Evolutionary conservation across 108 stramenopile genomes (phyloP), one percentile per base, ranked within the genome.

Genomic region (Mayamaea pseudoterrestris): DNA sequence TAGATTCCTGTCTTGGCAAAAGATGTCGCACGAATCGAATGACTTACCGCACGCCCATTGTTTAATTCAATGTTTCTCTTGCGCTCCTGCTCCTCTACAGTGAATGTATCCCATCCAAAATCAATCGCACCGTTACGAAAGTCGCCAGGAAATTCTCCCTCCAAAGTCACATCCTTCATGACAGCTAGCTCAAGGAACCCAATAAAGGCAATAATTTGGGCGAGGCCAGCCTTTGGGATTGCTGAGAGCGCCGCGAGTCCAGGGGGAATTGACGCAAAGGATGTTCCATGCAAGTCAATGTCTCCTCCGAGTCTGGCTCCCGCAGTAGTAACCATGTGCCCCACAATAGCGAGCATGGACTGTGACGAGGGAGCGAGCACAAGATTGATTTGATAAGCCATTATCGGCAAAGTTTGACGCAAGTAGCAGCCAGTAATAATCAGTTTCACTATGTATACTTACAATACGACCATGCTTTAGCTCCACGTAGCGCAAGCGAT

Each of bases 21-120:
- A n/a, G n/a, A n/a, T n/a, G n/a, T n/a, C n/a, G n/a, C n/a, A n/a
- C n/a, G n/a, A n/a, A n/a, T n/a, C n/a, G n/a, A n/a, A n/a, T n/a
- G n/a, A n/a, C n/a, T n/a, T n/a, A n/a, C n/a, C 13, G 87, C 87
- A 45, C 91, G 84, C 39, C 91, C 91, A 57, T 66, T 65, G 62
- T 91, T 91, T 29, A 91, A 59, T 68, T 91, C 90, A 56, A 88
- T 87, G 50, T 81, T 81, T 37, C 81, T 71, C 84, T 91, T 87
- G 31, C 23, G 28, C 5, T 61, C 56, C 74, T 83, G 66, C 59
- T 64, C 60, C 55, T 78, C 72, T 11, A 61, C 68, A 40, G 56
- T 62, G 35, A 76, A 73, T 36, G 43, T 47, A 58, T 83, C 76
- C 81, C 81, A 83, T 23, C 81, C 81, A 55, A 83, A 78, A 61